Evolutionary conservation across 169 alveolate species (phyloP).

Genomic region (Plasmodium yoelii): DNA sequence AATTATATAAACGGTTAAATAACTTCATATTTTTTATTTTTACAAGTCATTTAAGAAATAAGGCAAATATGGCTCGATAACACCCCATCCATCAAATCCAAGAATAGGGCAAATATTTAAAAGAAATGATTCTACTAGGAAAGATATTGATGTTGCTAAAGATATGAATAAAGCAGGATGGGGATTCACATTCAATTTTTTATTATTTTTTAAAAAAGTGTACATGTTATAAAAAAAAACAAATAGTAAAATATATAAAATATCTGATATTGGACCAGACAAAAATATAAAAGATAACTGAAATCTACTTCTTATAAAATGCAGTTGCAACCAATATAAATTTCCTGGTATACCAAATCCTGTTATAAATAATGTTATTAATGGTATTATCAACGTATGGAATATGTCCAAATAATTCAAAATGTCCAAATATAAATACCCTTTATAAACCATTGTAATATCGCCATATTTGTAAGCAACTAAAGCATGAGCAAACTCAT

Average conservation of each 20-base stretch:
- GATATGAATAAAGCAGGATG: constrained; percentile 56
- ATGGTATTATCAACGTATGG: constrained; percentile 58
- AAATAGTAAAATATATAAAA: constrained; percentile 36
- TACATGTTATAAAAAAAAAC: constrained; percentile 59
- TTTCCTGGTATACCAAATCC: constrained; percentile 74
- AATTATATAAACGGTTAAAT: no score
- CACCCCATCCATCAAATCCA: constrained; percentile 76
- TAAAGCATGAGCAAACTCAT: constrained; percentile 69
- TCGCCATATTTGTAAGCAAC: constrained; percentile 72
- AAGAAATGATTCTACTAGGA: constrained; percentile 66
- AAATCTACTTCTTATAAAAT: constrained; percentile 67
- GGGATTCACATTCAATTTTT: constrained; percentile 42
- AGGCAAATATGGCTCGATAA: constrained; percentile 70
- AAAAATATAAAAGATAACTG: constrained; percentile 62
- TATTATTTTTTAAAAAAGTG: constrained; percentile 41
- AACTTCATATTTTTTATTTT: background rate
- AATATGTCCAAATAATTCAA: constrained; percentile 62
- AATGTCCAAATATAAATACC: constrained; percentile 67
- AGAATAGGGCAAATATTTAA: constrained; percentile 64
- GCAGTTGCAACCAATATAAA: constrained; percentile 73
- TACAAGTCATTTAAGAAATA: constrained; percentile 49
- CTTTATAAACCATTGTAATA: constrained; percentile 70
- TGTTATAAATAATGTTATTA: constrained; percentile 36
- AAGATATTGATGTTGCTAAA: constrained; percentile 61
- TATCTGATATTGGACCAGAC: constrained; percentile 71